Percentiles rank a stretch among this genome's conserved stretches.
These are phyloP conservation scores for Solanum megistacrolobum DNA, from an alignment of 257 asterid genomes.

Conservation along the genomic window DNA sequence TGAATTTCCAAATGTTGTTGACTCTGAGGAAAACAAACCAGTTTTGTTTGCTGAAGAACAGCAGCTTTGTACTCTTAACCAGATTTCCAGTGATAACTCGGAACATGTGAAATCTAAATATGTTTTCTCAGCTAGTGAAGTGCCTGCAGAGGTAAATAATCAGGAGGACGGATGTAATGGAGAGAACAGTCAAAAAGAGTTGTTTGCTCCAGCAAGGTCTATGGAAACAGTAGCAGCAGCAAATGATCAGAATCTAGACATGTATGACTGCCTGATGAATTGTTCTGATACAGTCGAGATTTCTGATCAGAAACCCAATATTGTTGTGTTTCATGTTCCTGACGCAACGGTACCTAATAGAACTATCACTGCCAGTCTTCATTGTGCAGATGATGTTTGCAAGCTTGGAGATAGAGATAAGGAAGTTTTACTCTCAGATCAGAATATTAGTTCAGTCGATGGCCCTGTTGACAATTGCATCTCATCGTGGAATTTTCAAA, in stretches of 20 bases:
- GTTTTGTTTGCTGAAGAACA: slow-evolving; percentile 9
- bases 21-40: slow-evolving; percentile 1
- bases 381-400: slow-evolving; percentile 11
- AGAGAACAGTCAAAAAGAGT: background rate
- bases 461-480: slow-evolving; percentile 12
- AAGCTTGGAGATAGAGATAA: slow-evolving; percentile 7
- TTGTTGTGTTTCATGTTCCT: slow-evolving; percentile 20
- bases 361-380: slow-evolving; percentile 7
- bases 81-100: slow-evolving; percentile 26
- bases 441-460: slow-evolving; percentile 16
- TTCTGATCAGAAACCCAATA: slow-evolving; percentile 13
- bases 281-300: slow-evolving; percentile 15
- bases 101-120: slow-evolving; percentile 24
- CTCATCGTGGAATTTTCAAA: slow-evolving; percentile 4
- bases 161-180: slow-evolving; percentile 3
- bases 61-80: slow-evolving; percentile 26
- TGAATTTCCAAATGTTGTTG: background rate
- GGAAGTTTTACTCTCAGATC: slow-evolving; percentile 15
- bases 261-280: slow-evolving; percentile 11
- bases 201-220: background rate
- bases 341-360: slow-evolving; percentile 7
- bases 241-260: slow-evolving; percentile 17
- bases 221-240: slow-evolving; percentile 7
- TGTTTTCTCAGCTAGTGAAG: slow-evolving; percentile 14
- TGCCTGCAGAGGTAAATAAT: slow-evolving; percentile 12